These are phyloP conservation scores for Taphrina sp. DNA, from an alignment of 1,139 yeast genomes.

Conservation along the genomic window DNA sequence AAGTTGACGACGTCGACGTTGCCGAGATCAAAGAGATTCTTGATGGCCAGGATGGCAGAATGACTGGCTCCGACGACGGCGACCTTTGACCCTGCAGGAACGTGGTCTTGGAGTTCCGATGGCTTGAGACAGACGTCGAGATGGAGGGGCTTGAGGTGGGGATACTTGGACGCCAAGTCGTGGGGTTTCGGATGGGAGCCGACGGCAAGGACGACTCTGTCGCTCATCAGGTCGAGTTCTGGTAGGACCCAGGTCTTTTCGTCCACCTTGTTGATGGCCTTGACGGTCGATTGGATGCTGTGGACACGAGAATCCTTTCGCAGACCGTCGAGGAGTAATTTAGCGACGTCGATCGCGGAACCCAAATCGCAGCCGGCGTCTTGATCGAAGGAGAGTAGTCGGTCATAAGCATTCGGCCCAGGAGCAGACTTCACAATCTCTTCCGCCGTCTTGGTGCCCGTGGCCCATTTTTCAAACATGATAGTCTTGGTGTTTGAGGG, in stretches of 20 bases:
- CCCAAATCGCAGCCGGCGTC: constrained; percentile 22
- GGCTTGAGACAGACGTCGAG: constrained; percentile 28
- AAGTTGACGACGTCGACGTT: constrained; percentile 23
- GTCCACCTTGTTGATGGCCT: constrained; percentile 1
- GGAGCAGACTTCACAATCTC: constrained; percentile 16
- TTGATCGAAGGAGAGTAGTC: constrained; percentile 14
- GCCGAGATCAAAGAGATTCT: constrained; percentile 25
- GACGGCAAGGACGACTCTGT: constrained; percentile 21
- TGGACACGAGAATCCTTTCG: constrained; percentile 22
- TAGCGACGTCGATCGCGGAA: constrained; percentile 25
- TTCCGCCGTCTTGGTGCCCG: constrained; percentile 19
- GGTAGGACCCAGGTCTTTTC: constrained; percentile 12
- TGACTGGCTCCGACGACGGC: constrained; percentile 28
- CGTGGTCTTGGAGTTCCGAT: background rate
- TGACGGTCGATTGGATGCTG: constrained; percentile 10
- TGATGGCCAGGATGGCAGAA: constrained; percentile 31
- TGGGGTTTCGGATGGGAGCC: constrained; percentile 26
- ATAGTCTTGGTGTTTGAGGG: constrained; percentile 30
- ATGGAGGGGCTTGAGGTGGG: constrained; percentile 15
- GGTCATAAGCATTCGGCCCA: constrained; percentile 12
- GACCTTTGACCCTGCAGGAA: constrained; percentile 4
- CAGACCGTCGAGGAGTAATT: constrained; percentile 22
- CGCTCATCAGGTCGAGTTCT: constrained; percentile 18
- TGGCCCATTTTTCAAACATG: constrained; percentile 31
- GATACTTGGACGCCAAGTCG: constrained; percentile 16